Evolutionary conservation across 177 flowering plant genomes (phyloP).

Genomic region (Vitis hybrid): DNA sequence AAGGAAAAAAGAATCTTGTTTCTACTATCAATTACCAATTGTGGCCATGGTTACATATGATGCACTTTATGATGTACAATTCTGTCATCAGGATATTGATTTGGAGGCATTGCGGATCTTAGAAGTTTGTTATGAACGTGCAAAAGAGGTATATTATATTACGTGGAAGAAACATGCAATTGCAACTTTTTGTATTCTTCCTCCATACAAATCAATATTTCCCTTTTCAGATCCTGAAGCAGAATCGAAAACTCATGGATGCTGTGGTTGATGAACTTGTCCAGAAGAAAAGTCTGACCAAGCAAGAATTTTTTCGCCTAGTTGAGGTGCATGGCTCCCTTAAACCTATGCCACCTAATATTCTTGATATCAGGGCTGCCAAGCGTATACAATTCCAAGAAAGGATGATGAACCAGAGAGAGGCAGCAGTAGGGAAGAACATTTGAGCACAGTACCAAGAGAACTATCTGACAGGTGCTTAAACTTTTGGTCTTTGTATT

Average conservation of each 20-base stretch:
- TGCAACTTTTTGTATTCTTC: not conserved
- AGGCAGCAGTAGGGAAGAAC: constrained; percentile 24
- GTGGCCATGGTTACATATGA: not conserved
- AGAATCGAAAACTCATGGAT: constrained; percentile 66
- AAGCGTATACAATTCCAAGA: constrained; percentile 56
- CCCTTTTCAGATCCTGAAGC: constrained; percentile 56
- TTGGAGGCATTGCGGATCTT: constrained; percentile 68
- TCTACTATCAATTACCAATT: too few relatives aligned
- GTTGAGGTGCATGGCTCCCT: constrained; percentile 67
- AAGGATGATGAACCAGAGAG: constrained; percentile 35
- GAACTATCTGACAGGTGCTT: not conserved
- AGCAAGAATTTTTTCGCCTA: constrained; percentile 66
- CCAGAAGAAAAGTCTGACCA: constrained; percentile 68
- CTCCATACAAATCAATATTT: constrained; percentile 1
- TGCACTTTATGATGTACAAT: not conserved
- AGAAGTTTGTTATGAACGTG: constrained; percentile 65
- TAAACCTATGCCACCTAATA: constrained; percentile 57
- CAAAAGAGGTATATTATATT: constrained; percentile 71
- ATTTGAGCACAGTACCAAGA: constrained; percentile 19
- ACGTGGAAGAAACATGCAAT: not conserved
- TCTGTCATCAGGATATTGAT: constrained; percentile 70
- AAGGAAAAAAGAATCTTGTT: too few relatives aligned
- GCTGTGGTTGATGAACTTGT: constrained; percentile 72
- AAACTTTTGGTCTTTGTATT: not conserved
- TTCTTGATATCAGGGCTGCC: constrained; percentile 60